phyloP scores from a whole-genome alignment of 352 stramenopile species.

The Phytophthora idaei region DNA sequence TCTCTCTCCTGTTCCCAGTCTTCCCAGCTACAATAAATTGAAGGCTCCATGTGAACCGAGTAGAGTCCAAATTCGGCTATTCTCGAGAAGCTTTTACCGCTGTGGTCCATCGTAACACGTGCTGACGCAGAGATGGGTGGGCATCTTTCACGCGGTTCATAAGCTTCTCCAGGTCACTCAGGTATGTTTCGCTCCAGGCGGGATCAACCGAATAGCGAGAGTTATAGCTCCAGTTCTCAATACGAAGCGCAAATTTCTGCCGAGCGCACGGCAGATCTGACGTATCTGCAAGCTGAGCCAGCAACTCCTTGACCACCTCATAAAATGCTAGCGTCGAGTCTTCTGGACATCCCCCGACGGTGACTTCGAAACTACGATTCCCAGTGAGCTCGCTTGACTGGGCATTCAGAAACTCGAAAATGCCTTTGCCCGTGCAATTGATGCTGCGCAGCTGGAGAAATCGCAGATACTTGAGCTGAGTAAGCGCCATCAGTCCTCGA shows the following conservation, averaged over 20 bases:
- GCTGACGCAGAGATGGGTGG: constrained; percentile 18
- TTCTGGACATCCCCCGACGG: constrained; percentile 24
- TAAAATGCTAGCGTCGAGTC: constrained; percentile 38
- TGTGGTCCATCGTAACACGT: constrained; percentile 13
- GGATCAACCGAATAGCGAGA: constrained; percentile 12
- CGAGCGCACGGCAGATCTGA: constrained; percentile 2
- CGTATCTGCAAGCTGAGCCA: constrained; percentile 3
- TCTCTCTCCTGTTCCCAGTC: constrained; percentile 17
- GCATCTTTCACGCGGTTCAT: constrained; percentile 21
- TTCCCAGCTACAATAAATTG: constrained; percentile 20
- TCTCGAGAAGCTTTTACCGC: constrained; percentile 9
- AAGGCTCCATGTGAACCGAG: background rate
- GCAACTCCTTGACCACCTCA: constrained; percentile 16
- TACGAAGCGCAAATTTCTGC: constrained; percentile 18
- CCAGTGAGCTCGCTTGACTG: constrained; percentile 28
- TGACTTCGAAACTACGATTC: constrained; percentile 38
- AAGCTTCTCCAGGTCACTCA: constrained; percentile 8
- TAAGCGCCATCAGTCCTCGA: constrained; percentile 32
- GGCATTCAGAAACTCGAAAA: constrained; percentile 42
- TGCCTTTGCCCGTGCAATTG: constrained; percentile 37
- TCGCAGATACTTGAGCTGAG: constrained; percentile 36
- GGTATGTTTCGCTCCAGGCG: constrained; percentile 15
- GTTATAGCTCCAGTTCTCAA: constrained; percentile 25
- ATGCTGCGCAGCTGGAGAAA: constrained; percentile 38
- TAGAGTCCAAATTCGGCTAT: constrained; percentile 30